Percentiles rank a stretch among this genome's conserved stretches.
Evolutionary conservation across 352 stramenopile species (phyloP).

Genomic region (Phytophthora sojae): DNA sequence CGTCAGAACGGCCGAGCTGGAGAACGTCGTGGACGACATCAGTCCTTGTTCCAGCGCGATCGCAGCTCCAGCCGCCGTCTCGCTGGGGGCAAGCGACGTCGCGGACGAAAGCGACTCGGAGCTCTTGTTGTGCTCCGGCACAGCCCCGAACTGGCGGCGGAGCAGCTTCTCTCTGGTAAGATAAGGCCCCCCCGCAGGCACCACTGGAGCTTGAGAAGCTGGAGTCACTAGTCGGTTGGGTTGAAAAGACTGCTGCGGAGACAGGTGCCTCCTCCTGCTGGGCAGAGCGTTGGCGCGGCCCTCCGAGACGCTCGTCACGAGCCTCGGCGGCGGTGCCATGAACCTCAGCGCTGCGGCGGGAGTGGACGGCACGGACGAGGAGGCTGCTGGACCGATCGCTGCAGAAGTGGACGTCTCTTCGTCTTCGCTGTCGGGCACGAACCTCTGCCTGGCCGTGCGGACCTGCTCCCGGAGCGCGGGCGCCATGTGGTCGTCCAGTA

Average conservation of each 20-base stretch:
- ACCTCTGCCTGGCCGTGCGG: slow-evolving; percentile 34
- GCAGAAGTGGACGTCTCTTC: slow-evolving; percentile 20
- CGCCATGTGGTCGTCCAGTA: not conserved
- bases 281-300: slow-evolving; percentile 22
- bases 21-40: slow-evolving; percentile 46
- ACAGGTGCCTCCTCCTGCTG: slow-evolving; percentile 25
- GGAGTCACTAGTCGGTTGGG: not conserved
- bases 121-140: slow-evolving; percentile 18
- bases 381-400: not conserved
- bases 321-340: slow-evolving; percentile 24
- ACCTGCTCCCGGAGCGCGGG: slow-evolving; percentile 23
- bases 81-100: slow-evolving; percentile 27
- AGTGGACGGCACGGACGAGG: not conserved
- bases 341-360: slow-evolving; percentile 17
- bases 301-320: slow-evolving; percentile 32
- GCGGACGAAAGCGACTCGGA: slow-evolving; percentile 23
- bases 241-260: slow-evolving; percentile 13
- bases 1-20: slow-evolving; percentile 35
- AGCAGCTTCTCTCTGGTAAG: slow-evolving; percentile 19
- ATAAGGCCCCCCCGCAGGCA: not conserved
- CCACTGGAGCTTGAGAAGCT: not conserved
- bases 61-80: slow-evolving; percentile 11
- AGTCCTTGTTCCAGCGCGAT: slow-evolving; percentile 39
- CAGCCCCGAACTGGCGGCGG: slow-evolving; percentile 6
- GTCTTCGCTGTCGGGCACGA: slow-evolving; percentile 41